phyloP scores from a whole-genome alignment of 2,329 filamentous ascomycete species.

The Neonectria neomacrospora region DNA sequence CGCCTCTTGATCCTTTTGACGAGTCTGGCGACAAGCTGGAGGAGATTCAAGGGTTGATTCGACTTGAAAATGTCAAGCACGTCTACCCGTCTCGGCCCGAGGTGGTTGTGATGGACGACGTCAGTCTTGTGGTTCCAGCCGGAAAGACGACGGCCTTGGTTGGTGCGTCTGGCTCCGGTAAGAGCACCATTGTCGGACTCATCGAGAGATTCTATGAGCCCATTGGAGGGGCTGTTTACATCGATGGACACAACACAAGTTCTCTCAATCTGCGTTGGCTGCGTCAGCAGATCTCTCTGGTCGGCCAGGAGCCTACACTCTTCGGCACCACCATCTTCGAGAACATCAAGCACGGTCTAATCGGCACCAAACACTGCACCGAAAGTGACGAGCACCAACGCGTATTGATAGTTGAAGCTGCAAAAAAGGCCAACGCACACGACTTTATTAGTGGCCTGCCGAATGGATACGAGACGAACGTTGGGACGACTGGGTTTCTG shows the following conservation, averaged over 20 bases:
- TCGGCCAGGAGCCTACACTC: constrained; percentile 59
- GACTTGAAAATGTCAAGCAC: constrained; percentile 57
- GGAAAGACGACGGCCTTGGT: constrained; percentile 62
- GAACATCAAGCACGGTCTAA: constrained; percentile 50
- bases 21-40: constrained; percentile 43
- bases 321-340: constrained; percentile 58
- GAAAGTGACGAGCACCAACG: neutral
- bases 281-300: constrained; percentile 58
- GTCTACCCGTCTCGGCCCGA: constrained; percentile 63
- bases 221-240: constrained; percentile 50
- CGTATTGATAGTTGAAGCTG: constrained; percentile 15
- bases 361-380: constrained; percentile 47
- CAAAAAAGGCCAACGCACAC: constrained; percentile 26
- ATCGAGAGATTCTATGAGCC: constrained; percentile 66
- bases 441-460: constrained; percentile 31
- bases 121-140: constrained; percentile 53
- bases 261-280: constrained; percentile 58
- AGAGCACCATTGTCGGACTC: constrained; percentile 51
- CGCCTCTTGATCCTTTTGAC: constrained; percentile 49
- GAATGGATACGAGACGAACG: constrained; percentile 27
- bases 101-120: constrained; percentile 50
- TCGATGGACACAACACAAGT: constrained; percentile 51
- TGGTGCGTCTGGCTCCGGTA: constrained; percentile 63
- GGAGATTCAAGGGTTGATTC: constrained; percentile 51
- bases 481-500: constrained; percentile 22